Conservation (phyloP, 805 yeast species). For the Ogataea nitratoaversa region DNA sequence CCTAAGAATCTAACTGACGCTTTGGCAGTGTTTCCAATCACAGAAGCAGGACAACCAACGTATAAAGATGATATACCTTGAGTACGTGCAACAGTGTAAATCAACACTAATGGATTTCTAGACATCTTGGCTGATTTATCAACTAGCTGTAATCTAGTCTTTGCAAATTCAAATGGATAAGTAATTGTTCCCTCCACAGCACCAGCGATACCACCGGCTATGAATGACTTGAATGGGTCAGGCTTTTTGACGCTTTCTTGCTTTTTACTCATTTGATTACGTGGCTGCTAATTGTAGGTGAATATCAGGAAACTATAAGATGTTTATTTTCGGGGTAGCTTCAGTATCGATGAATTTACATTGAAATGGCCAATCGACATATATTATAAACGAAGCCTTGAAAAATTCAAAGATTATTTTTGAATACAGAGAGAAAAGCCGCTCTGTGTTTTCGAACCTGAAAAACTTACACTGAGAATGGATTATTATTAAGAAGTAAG, state of each 20-base stretch:
- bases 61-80: slow-evolving; percentile 81
- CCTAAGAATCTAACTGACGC: slow-evolving; percentile 95
- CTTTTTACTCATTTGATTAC: neutral
- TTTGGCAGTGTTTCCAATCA: slow-evolving; percentile 92
- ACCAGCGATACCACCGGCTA: slow-evolving; percentile 96
- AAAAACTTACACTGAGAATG: no score
- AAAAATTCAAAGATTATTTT: no score
- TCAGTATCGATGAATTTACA: no score
- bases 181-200: slow-evolving; percentile 91
- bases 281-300: neutral
- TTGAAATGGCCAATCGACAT: no score
- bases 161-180: slow-evolving; percentile 96
- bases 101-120: slow-evolving; percentile 79
- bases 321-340: no score
- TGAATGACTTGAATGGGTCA: slow-evolving; percentile 75
- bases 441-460: no score
- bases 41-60: slow-evolving; percentile 96
- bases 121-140: slow-evolving; percentile 62
- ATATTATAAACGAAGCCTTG: no score
- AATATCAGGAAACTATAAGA: no score
- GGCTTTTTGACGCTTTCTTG: slow-evolving; percentile 31
- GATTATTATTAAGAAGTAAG: no score
- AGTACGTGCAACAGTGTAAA: slow-evolving; percentile 65
- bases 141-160: slow-evolving; percentile 83
- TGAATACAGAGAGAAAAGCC: no score